phyloP scores from a whole-genome alignment of 2,329 filamentous ascomycete species.

The Cordyceps fumosorosea region DNA sequence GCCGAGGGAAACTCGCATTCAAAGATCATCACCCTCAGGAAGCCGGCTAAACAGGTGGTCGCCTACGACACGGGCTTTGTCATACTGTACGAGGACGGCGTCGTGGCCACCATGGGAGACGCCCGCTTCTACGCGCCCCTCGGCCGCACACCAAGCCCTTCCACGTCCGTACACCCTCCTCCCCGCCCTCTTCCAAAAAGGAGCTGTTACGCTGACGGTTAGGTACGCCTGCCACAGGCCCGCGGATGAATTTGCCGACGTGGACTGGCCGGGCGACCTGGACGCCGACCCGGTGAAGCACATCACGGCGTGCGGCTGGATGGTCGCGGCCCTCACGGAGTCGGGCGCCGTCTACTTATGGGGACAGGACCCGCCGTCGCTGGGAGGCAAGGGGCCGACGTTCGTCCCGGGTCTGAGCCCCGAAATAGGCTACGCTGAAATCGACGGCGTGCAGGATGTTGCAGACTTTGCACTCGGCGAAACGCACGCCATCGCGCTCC shows the following conservation, averaged over 20 bases:
- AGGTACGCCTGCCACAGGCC: constrained; percentile 22
- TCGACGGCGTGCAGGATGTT: constrained; percentile 44
- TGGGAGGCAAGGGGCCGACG: constrained; percentile 23
- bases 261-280: constrained; percentile 24
- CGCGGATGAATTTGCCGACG: constrained; percentile 39
- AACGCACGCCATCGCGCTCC: constrained; percentile 51
- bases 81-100: constrained; percentile 36
- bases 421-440: constrained; percentile 38
- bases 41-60: constrained; percentile 32
- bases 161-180: background rate
- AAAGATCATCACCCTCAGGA: background rate
- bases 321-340: constrained; percentile 50
- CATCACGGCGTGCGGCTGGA: constrained; percentile 50
- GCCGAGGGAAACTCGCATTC: background rate
- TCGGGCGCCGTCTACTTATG: constrained; percentile 56
- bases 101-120: constrained; percentile 51
- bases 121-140: constrained; percentile 50
- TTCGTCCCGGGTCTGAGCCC: constrained; percentile 24
- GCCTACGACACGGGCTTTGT: constrained; percentile 45
- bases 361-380: constrained; percentile 34
- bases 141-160: constrained; percentile 37
- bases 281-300: constrained; percentile 39
- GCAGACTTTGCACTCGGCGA: constrained; percentile 52
- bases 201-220: background rate
- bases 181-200: background rate